Evolutionary conservation across 768 basidiomycete species (phyloP).

Genomic region (Boletus sensibilis): DNA sequence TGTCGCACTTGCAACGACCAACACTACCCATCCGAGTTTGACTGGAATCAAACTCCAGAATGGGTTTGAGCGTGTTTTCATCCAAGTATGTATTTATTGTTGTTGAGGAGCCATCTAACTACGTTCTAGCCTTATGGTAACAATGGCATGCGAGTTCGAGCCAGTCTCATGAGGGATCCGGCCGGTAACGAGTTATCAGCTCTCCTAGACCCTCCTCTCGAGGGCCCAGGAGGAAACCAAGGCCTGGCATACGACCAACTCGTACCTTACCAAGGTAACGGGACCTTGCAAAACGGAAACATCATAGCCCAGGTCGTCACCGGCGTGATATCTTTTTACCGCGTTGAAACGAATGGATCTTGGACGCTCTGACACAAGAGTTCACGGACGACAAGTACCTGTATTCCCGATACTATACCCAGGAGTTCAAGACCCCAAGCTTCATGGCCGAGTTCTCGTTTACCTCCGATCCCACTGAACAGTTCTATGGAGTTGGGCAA

Average conservation of each 20-base stretch:
- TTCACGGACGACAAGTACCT: not conserved
- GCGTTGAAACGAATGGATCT: not conserved
- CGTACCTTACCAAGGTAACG: not conserved
- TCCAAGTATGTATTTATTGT: not conserved
- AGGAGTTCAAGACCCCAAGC: constrained; percentile 16
- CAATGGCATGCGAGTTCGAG: not conserved
- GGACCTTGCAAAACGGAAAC: not conserved
- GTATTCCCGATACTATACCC: constrained; percentile 27
- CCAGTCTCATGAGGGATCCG: not conserved
- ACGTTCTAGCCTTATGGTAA: not conserved
- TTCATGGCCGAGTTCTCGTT: constrained; percentile 36
- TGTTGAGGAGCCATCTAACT: not conserved
- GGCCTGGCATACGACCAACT: not conserved
- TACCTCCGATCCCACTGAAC: constrained; percentile 33
- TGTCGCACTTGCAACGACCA: not conserved
- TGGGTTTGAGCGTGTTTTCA: constrained; percentile 34
- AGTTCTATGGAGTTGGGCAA: constrained; percentile 38
- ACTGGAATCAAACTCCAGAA: constrained; percentile 38
- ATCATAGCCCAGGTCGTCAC: not conserved
- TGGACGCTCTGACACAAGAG: constrained; percentile 3
- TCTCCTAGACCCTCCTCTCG: not conserved
- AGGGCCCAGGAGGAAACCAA: not conserved
- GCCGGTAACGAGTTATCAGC: not conserved
- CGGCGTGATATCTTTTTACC: not conserved
- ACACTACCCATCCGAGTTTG: constrained; percentile 24